phyloP scores from a whole-genome alignment of 768 basidiomycete genomes.

The Mycena indigotica region DNA sequence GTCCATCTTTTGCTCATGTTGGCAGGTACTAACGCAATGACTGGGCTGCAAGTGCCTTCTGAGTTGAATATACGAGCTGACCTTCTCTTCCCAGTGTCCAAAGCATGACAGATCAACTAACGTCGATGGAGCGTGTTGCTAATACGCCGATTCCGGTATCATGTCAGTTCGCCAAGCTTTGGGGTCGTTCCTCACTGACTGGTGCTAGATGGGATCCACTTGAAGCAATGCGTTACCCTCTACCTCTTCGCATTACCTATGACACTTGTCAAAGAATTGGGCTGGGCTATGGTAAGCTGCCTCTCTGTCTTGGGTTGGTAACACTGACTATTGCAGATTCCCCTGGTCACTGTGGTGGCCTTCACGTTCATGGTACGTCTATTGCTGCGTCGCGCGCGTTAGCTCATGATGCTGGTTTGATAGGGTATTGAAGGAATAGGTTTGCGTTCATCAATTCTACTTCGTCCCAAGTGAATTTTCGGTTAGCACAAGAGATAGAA shows the following conservation, averaged over 20 bases:
- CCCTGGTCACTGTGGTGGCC: constrained; percentile 82
- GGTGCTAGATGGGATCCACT: constrained; percentile 77
- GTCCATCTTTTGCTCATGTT: not conserved
- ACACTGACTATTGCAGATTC: constrained; percentile 43
- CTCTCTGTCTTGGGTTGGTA: not conserved
- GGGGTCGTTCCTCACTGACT: constrained; percentile 13
- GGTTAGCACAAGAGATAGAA: not conserved
- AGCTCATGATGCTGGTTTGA: not conserved
- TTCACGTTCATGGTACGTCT: constrained; percentile 77
- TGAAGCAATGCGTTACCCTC: constrained; percentile 93
- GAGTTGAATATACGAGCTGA: not conserved
- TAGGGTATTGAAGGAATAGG: constrained; percentile 86
- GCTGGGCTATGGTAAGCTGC: constrained; percentile 65
- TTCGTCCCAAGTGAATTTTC: too few species aligned
- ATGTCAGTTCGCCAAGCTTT: constrained; percentile 44
- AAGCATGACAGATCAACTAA: constrained; percentile 82
- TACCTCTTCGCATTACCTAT: constrained; percentile 92
- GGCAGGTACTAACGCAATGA: constrained; percentile 77
- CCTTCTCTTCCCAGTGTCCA: constrained; percentile 53
- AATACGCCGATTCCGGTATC: constrained; percentile 83
- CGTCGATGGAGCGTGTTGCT: constrained; percentile 87
- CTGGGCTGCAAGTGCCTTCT: constrained; percentile 50
- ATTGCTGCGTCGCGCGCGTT: not conserved
- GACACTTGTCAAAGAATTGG: constrained; percentile 79
- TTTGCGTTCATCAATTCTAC: not conserved